Percentiles rank a stretch among this genome's conserved stretches.
Evolutionary conservation across 177 flowering plant genomes (phyloP).

Genomic region (Vitis hybrid): DNA sequence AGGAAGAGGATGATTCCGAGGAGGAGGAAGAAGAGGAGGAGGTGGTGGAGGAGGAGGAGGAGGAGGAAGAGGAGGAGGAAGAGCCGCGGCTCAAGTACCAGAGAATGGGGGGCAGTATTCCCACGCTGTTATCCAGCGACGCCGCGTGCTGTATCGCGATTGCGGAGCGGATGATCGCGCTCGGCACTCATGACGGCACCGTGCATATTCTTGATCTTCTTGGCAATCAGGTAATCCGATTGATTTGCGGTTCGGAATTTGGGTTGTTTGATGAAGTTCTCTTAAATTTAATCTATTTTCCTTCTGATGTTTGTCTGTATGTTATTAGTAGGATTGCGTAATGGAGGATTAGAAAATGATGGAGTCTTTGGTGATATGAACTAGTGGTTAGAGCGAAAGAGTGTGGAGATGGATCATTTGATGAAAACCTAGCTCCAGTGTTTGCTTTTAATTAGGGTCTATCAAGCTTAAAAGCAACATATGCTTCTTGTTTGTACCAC

Average conservation of each 20-base stretch:
- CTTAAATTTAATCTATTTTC: neutral
- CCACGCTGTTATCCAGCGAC: constrained; percentile 64
- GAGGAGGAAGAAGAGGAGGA: constrained; percentile 46
- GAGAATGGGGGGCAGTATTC: constrained; percentile 95
- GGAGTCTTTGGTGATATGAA: too few species aligned
- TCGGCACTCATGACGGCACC: constrained; percentile 88
- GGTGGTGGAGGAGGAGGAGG: constrained; percentile 46
- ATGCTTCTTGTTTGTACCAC: too few species aligned
- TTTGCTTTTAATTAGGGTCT: too few species aligned
- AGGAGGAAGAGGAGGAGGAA: constrained; percentile 70
- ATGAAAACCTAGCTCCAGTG: too few species aligned
- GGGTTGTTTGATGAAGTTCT: neutral
- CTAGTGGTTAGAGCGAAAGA: too few species aligned
- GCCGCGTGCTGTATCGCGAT: constrained; percentile 91
- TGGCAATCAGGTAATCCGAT: constrained; percentile 75
- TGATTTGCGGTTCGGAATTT: neutral
- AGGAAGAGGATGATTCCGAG: constrained; percentile 38
- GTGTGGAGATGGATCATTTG: too few species aligned
- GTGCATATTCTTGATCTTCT: constrained; percentile 95
- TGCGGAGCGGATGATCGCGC: constrained; percentile 96
- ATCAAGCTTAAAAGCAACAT: too few species aligned
- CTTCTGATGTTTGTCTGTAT: neutral
- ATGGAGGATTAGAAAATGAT: too few species aligned
- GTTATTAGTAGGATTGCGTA: too few species aligned
- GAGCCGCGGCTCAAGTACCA: constrained; percentile 98